Base-by-base conservation (phyloP, 2,329 filamentous ascomycete species). In the Colletotrichum navitas region DNA sequence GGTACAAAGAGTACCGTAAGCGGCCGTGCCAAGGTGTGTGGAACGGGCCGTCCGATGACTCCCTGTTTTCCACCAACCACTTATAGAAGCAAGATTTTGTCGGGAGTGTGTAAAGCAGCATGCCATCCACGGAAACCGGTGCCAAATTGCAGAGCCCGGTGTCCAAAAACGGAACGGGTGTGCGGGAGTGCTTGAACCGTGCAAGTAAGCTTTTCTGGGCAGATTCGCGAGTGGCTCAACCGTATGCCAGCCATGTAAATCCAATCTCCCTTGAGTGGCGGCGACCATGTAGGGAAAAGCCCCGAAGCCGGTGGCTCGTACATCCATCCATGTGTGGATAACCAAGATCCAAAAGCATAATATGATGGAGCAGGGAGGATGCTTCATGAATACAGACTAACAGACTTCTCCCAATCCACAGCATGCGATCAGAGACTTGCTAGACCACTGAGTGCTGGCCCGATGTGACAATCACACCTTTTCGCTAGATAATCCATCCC, bases 1-100 rank as follows among this genome's bases (percentile, higher is more conserved):
- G n/a, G 39, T 11, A 3, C n/a, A 45, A 7, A 39, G 21, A 52
- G 49, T 6, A 14, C 16, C 39, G 41, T 47, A 39, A 34, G 39
- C n/a, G 56, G 58, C 12, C 18, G 21, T 45, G n/a, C 59, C 58
- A 55, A 32, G 18, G n/a, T 41, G 10, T 32, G 54, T 61, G 47
- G 54, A n/a, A 60, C 63, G 55, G 47, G 54, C 67, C 63, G 67
- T 61, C 24, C 55, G 36, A 34, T 61, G 2, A 41, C 21, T 66
- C 10, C 29, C 29, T 41, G 34, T 36, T 21, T 4, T n/a, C 39
- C 36, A 36, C 45, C 29, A 39, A 55, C 65, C 59, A 63, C 51
- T 39, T 26, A 45, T 21, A 29, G 26, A 12, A 29, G 32, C 26
- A 45, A 55, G 29, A 26, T 24, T 8, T 11, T 18, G 11, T 51